phyloP scores from a whole-genome alignment of 768 basidiomycete species.

The Phaeotremella fagi region DNA sequence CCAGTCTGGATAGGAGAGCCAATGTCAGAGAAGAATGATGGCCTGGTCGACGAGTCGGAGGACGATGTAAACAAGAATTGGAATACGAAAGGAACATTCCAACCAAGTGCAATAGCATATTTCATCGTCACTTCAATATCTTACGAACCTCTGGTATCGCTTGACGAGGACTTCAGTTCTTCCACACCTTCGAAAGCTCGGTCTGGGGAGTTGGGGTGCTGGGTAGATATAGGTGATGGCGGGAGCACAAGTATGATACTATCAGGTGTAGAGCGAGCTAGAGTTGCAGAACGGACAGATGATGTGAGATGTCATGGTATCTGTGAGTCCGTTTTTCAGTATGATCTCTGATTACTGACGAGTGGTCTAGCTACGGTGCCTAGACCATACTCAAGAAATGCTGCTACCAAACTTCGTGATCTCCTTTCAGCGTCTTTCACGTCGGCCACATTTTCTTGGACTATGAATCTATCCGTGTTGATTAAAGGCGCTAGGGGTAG shows the following conservation, averaged over 20 bases:
- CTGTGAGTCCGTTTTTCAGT: conserved; percentile 50
- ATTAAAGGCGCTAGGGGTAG: conserved; percentile 72
- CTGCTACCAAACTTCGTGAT: conserved; percentile 56
- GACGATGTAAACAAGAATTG: conserved; percentile 29
- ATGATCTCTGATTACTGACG: neutral
- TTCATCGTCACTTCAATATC: conserved; percentile 77
- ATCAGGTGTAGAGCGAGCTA: conserved; percentile 66
- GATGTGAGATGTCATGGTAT: conserved; percentile 53
- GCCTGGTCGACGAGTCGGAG: conserved; percentile 77
- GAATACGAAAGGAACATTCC: neutral
- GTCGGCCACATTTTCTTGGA: conserved; percentile 58
- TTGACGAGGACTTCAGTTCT: conserved; percentile 47
- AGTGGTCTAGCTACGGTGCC: conserved; percentile 5
- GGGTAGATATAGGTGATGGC: conserved; percentile 61
- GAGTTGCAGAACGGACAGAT: conserved; percentile 56
- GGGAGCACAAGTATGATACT: conserved; percentile 67
- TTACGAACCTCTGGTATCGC: conserved; percentile 54
- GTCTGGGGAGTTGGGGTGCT: conserved; percentile 75
- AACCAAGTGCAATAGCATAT: conserved; percentile 57
- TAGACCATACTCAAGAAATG: conserved; percentile 8
- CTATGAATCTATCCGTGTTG: conserved; percentile 65
- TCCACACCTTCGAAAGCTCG: conserved; percentile 51
- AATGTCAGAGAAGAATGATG: conserved; percentile 60
- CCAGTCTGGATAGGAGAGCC: conserved; percentile 24
- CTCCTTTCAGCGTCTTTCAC: conserved; percentile 61